Evolutionary conservation across 2,329 filamentous ascomycete species (phyloP).

Genomic region (Ceratocystis alfenasii): DNA sequence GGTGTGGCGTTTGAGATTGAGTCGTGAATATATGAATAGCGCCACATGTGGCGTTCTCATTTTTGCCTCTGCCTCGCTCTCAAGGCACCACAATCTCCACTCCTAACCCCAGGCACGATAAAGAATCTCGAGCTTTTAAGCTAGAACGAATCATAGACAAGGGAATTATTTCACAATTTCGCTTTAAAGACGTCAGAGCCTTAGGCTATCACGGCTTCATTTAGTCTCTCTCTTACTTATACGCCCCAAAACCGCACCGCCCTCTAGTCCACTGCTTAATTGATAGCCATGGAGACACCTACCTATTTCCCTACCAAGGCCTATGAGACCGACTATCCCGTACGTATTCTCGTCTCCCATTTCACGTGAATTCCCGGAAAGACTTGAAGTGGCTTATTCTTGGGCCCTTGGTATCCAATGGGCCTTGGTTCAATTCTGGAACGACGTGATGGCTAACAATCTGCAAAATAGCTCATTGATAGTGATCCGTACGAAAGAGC

Average conservation of each 20-base stretch:
- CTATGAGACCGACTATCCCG: constrained; percentile 73
- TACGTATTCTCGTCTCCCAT: constrained; percentile 38
- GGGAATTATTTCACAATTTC: neutral
- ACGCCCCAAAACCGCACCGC: neutral
- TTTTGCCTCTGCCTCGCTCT: neutral
- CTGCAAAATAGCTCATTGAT: constrained; percentile 71
- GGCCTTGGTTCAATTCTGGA: neutral
- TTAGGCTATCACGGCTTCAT: neutral
- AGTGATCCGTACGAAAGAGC: constrained; percentile 73
- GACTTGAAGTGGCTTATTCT: neutral
- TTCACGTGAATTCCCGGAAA: constrained; percentile 8
- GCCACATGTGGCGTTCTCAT: neutral
- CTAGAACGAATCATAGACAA: neutral
- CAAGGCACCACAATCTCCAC: neutral
- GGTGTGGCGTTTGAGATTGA: neutral
- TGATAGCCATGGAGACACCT: constrained; percentile 19
- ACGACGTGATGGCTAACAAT: constrained; percentile 15
- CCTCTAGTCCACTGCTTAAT: neutral
- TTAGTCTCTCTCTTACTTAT: neutral
- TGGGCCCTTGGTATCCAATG: neutral
- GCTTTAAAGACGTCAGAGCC: neutral
- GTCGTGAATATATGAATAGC: neutral
- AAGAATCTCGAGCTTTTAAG: neutral
- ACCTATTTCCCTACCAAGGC: constrained; percentile 47
- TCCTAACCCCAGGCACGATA: neutral